These are phyloP conservation scores for Cryptosporidium felis DNA, from an alignment of 169 alveolate genomes.

Conservation along the genomic window DNA sequence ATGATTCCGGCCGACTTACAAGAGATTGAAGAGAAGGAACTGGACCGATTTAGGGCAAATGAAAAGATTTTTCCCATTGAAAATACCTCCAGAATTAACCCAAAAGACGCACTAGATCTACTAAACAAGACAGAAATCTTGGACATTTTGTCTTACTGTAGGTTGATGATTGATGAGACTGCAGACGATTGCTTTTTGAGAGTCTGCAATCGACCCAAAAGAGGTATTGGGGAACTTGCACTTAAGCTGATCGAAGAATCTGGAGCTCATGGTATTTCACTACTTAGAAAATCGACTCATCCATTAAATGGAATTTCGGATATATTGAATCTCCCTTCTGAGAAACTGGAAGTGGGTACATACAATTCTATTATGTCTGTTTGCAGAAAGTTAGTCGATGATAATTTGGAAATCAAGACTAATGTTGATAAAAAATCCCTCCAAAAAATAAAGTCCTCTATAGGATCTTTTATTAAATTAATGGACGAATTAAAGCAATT, in stretches of 20 bases:
- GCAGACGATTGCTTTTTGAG: slow-evolving; percentile 79
- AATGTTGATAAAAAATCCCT: neutral
- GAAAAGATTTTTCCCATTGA: slow-evolving; percentile 6
- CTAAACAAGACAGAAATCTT: slow-evolving; percentile 26
- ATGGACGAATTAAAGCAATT: slow-evolving; percentile 27
- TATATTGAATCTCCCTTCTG: neutral
- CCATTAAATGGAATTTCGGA: slow-evolving; percentile 56
- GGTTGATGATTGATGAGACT: slow-evolving; percentile 77
- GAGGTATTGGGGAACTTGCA: slow-evolving; percentile 76
- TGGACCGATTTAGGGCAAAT: neutral
- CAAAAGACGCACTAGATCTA: slow-evolving; percentile 6
- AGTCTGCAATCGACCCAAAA: slow-evolving; percentile 78
- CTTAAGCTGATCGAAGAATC: slow-evolving; percentile 56
- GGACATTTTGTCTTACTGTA: slow-evolving; percentile 77
- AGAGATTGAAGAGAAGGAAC: neutral
- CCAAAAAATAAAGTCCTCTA: neutral
- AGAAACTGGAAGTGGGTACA: neutral
- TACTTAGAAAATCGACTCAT: slow-evolving; percentile 61
- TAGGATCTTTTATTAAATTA: neutral
- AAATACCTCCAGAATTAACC: slow-evolving; percentile 39
- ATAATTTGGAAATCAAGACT: neutral
- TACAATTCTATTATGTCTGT: slow-evolving; percentile 2
- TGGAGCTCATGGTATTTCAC: slow-evolving; percentile 54
- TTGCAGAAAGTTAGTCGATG: neutral
- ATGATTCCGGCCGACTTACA: slow-evolving; percentile 22